Evolutionary conservation across 768 basidiomycete species (phyloP).

Genomic region (Gyrodon lividus): DNA sequence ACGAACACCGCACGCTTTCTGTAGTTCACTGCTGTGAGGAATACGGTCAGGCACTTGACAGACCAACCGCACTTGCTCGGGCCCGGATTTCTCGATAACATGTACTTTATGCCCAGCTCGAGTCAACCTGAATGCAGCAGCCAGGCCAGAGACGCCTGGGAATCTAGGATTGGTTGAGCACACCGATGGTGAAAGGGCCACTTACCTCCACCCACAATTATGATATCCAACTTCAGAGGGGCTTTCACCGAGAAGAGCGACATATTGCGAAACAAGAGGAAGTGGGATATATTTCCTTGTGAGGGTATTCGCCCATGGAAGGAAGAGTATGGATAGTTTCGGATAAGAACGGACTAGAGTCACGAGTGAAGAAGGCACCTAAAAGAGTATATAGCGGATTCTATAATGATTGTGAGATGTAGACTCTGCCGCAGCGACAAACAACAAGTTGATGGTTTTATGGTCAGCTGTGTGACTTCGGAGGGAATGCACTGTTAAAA

Average conservation of each 20-base stretch:
- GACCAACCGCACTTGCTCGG: conserved; percentile 32
- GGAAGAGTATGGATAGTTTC: no score
- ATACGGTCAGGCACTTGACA: not conserved
- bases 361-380: no score
- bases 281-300: no score
- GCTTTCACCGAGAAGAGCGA: conserved; percentile 7
- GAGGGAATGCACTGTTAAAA: no score
- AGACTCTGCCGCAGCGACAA: no score
- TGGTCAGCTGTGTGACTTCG: no score
- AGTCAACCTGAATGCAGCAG: conserved; percentile 51
- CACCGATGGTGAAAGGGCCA: not conserved
- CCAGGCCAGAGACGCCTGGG: conserved; percentile 47
- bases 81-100: conserved; percentile 51
- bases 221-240: conserved; percentile 10
- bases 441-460: no score
- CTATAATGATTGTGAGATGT: no score
- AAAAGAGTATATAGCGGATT: no score
- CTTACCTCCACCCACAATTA: conserved; percentile 22
- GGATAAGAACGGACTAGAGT: no score
- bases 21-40: not conserved
- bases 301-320: no score
- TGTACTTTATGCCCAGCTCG: conserved; percentile 53
- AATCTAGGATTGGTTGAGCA: not conserved
- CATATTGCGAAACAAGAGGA: not conserved
- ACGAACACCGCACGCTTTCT: conserved; percentile 40